Evolutionary conservation across 2,329 filamentous ascomycete species (phyloP).

Genomic region (Podosphaera fusca): DNA sequence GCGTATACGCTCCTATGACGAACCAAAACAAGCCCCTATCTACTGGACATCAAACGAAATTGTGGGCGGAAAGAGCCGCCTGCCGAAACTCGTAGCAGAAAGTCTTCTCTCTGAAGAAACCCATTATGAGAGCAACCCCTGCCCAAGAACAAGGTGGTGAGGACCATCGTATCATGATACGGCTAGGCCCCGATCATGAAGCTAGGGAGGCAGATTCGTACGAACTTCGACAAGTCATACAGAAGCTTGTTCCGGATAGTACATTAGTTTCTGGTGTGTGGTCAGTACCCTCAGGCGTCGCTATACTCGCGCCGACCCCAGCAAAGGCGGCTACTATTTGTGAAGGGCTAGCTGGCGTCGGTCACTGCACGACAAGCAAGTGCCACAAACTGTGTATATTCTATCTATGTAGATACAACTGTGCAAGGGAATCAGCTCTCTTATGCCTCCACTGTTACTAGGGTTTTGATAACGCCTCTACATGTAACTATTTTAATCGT

Average conservation of each 20-base stretch:
- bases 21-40: background rate
- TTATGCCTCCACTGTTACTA: too few species aligned
- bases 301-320: background rate
- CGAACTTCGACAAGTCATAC: background rate
- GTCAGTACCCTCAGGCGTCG: constrained; percentile 1
- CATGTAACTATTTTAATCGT: too few species aligned
- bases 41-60: background rate
- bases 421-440: too few species aligned
- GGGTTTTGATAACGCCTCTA: too few species aligned
- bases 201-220: background rate
- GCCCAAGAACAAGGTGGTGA: background rate
- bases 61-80: background rate
- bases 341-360: too few species aligned
- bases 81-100: background rate
- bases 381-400: too few species aligned
- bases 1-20: background rate
- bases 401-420: too few species aligned
- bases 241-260: background rate
- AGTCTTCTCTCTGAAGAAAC: background rate
- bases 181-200: background rate
- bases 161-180: background rate
- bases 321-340: background rate
- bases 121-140: background rate
- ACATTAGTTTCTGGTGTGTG: background rate
- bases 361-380: too few species aligned